Evolutionary conservation across 306 rosid genomes (phyloP).

Genomic region (Prunus mongolica): DNA sequence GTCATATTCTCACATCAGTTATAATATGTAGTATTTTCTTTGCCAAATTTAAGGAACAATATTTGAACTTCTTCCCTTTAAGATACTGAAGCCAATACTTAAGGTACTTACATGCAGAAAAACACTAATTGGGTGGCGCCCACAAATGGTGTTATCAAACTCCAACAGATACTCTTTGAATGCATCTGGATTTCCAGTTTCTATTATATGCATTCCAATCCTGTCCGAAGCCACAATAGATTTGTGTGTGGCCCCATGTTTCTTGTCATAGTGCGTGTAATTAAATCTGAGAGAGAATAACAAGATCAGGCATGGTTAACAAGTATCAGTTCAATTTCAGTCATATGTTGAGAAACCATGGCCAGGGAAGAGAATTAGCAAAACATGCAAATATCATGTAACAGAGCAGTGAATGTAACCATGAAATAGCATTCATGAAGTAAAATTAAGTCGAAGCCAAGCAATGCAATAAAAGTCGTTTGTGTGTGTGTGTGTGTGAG

Average conservation of each 20-base stretch:
- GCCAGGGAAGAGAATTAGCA: neutral
- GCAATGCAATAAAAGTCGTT: neutral
- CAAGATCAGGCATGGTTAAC: slow-evolving; percentile 3
- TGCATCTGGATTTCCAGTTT: slow-evolving; percentile 87
- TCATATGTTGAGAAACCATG: neutral
- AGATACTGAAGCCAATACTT: neutral
- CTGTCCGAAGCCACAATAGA: slow-evolving; percentile 89
- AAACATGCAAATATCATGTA: slow-evolving; percentile 1
- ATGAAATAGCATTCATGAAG: neutral
- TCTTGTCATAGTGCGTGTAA: slow-evolving; percentile 73
- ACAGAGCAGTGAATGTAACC: neutral
- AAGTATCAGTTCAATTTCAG: slow-evolving; percentile 15
- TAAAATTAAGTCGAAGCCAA: neutral
- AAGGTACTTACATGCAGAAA: slow-evolving; percentile 85
- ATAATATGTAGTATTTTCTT: neutral
- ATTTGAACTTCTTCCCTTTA: too few relatives aligned
- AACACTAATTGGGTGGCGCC: slow-evolving; percentile 94
- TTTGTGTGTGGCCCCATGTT: slow-evolving; percentile 82
- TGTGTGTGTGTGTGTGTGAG: neutral
- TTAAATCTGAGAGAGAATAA: slow-evolving; percentile 55
- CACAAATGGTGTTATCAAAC: slow-evolving; percentile 91
- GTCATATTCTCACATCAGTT: neutral
- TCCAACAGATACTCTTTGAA: slow-evolving; percentile 71
- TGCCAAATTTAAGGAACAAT: neutral
- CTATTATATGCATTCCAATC: slow-evolving; percentile 97